These are phyloP conservation scores for Chaetomium cochliodes DNA, from an alignment of 495 filamentous ascomycete species.

Conservation along the genomic window DNA sequence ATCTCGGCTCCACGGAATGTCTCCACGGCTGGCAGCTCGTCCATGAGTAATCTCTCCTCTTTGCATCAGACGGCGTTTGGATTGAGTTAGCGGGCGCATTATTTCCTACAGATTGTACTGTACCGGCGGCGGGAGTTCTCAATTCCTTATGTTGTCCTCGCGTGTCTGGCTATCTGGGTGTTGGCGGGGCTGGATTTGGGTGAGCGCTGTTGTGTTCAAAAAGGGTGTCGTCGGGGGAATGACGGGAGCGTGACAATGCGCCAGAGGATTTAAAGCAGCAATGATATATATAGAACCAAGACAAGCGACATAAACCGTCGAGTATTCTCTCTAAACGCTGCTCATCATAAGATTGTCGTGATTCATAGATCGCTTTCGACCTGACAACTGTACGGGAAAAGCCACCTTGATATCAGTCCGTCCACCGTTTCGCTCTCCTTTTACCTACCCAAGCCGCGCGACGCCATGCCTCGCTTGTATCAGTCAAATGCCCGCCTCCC, in stretches of 20 bases:
- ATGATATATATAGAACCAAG: not conserved
- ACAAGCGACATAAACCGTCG: not conserved
- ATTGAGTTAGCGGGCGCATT: not conserved
- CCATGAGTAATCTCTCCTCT: slow-evolving; percentile 9
- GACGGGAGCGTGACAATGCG: not conserved
- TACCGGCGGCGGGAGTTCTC: not conserved
- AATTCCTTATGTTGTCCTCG: not conserved
- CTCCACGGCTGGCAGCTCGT: not conserved
- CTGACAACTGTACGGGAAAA: not conserved
- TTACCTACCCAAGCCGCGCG: slow-evolving; percentile 1
- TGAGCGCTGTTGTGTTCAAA: not conserved
- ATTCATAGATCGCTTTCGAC: slow-evolving; percentile 22
- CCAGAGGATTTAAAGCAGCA: not conserved
- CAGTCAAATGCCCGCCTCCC: not conserved
- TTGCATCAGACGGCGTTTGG: slow-evolving; percentile 20
- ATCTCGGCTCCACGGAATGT: not conserved
- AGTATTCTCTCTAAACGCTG: not conserved
- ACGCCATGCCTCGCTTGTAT: slow-evolving; percentile 8
- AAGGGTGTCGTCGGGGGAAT: not conserved
- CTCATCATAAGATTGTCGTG: slow-evolving; percentile 16
- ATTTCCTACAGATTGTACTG: not conserved
- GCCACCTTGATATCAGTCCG: not conserved
- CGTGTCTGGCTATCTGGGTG: not conserved
- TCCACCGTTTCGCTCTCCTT: slow-evolving; percentile 8
- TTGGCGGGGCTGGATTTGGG: not conserved